Base-by-base conservation (phyloP, 305 asterid species). In the Fraxinus paxiana region DNA sequence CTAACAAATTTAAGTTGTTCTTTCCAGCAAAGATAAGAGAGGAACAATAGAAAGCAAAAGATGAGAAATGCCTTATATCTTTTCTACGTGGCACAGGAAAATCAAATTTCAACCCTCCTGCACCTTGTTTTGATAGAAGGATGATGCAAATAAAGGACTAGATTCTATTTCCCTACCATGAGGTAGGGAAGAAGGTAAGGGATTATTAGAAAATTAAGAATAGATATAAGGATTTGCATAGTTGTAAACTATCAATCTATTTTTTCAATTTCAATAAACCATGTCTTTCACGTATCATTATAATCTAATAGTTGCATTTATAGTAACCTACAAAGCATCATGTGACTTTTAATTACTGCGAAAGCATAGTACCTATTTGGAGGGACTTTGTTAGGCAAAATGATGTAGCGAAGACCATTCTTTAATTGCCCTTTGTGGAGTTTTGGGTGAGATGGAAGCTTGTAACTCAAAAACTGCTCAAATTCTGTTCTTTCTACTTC, bases 351-450 rank as follows among this genome's bases (percentile, higher is more conserved):
- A 75, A 63, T 61, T 15, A 77, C 69, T 61, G 82, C 15, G 48
- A 73, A 54, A 77, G 79, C 72, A 77, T 48, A 26, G 46, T 87
- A 94, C 98, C 99, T 92, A 84, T 91, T 94, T 48, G 98, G 97
- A 61, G 99, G 99, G 77, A 92, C 96, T 91, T 96, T 96, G 89
- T 96, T 96, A 5, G 98, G 98, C 87, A 96, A 86, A 86, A 96
- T 94, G 83, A 96, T 89, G 91, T 92, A 94, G 80, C 97, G 97
- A 61, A 96, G 95, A 80, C 98, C 99, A 90, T 96, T 96, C 86
- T 86, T 91, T 82, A 96, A 87, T 80, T 96, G 97, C 77, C 99
- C 99, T 85, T 98, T 85, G 87, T 91, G 90, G 91, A 96, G 88
- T 84, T 90, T 93, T 20, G 98, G 99, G 88, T 96, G 99, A 84